Evolutionary conservation across 306 rosid species (phyloP).

Genomic region (Rosa persica): DNA sequence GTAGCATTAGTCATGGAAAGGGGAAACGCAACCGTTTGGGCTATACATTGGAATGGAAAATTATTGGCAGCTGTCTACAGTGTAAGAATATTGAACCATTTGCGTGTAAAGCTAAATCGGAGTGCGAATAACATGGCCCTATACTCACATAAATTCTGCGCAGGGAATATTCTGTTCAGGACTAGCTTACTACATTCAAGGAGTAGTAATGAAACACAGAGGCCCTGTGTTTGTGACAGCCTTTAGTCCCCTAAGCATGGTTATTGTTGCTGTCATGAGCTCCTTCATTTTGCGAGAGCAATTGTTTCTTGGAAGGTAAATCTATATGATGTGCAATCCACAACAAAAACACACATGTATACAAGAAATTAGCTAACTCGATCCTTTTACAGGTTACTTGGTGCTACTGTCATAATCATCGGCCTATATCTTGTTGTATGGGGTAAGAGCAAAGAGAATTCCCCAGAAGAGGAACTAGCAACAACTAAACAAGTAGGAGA

Average conservation of each 20-base stretch:
- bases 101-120: neutral
- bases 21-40: constrained; percentile 59
- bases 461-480: constrained; percentile 32
- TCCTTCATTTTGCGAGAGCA: constrained; percentile 56
- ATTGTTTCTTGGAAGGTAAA: constrained; percentile 74
- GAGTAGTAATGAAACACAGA: constrained; percentile 70
- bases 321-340: neutral
- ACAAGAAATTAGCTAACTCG: constrained; percentile 4
- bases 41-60: constrained; percentile 53
- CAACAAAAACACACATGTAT: neutral
- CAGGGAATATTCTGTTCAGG: constrained; percentile 84
- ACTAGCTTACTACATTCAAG: constrained; percentile 80
- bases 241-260: constrained; percentile 72
- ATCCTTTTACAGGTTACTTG: constrained; percentile 53
- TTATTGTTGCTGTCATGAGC: constrained; percentile 78
- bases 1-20: constrained; percentile 76
- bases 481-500: constrained; percentile 26
- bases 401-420: constrained; percentile 58
- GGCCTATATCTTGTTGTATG: constrained; percentile 79
- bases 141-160: constrained; percentile 4
- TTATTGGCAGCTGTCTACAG: constrained; percentile 54
- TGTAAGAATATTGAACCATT: constrained; percentile 6
- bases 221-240: constrained; percentile 96
- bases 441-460: constrained; percentile 79
- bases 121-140: neutral